A percentile compares a stretch with the other conserved stretches of the same genome.
These are phyloP conservation scores for Guyanaporus albipodus DNA, from an alignment of 768 basidiomycete species.

Conservation along the genomic window DNA sequence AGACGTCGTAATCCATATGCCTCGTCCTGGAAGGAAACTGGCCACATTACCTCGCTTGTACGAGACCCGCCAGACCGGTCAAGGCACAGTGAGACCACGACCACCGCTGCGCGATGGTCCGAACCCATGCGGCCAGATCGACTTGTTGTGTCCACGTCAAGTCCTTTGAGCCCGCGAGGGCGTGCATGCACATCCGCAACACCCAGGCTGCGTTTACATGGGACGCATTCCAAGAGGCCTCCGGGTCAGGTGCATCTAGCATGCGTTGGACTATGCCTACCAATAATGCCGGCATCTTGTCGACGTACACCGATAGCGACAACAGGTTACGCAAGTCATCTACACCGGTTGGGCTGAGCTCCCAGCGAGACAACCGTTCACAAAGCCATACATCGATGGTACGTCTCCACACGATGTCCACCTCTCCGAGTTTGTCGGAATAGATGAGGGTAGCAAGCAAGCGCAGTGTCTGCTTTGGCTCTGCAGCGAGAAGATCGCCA, in stretches of 20 bases:
- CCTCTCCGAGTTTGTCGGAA: slow-evolving; percentile 49
- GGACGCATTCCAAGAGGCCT: slow-evolving; percentile 32
- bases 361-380: slow-evolving; percentile 40
- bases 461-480: slow-evolving; percentile 41
- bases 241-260: slow-evolving; percentile 30
- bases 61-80: slow-evolving; percentile 47
- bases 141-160: slow-evolving; percentile 46
- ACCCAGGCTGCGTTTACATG: slow-evolving; percentile 49
- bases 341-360: slow-evolving; percentile 39
- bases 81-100: slow-evolving; percentile 54
- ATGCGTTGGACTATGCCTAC: slow-evolving; percentile 42
- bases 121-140: slow-evolving; percentile 49
- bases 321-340: slow-evolving; percentile 53
- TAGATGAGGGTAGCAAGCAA: slow-evolving; percentile 49
- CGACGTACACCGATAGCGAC: slow-evolving; percentile 49
- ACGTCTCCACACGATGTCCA: slow-evolving; percentile 57
- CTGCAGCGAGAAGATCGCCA: slow-evolving; percentile 40
- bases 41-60: slow-evolving; percentile 41
- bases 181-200: slow-evolving; percentile 55
- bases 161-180: slow-evolving; percentile 38
- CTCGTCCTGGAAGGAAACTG: not conserved
- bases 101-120: slow-evolving; percentile 47
- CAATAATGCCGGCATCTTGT: slow-evolving; percentile 40
- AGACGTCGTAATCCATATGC: not conserved
- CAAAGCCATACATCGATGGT: slow-evolving; percentile 50